Percentiles rank a stretch among this genome's conserved stretches.
Evolutionary conservation across 192 early-diverging fungal species (phyloP).

Genomic region (Gryganskiella cystojenkinii): DNA sequence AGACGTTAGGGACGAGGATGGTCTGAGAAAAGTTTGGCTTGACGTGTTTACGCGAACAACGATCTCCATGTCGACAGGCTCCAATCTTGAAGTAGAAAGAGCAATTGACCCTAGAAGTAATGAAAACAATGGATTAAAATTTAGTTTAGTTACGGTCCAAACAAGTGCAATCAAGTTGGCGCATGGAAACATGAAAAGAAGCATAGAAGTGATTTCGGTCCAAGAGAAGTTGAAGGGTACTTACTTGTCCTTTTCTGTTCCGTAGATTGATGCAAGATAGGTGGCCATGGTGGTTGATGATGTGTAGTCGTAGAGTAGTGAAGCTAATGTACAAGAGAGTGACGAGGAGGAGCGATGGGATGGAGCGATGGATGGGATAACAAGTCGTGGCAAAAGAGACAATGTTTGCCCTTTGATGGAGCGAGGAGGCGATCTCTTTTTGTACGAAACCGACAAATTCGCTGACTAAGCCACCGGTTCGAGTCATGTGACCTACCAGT

Average conservation of each 20-base stretch:
- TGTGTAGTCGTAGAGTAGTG: too few relatives aligned
- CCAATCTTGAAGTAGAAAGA: constrained; percentile 99
- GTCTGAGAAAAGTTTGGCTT: constrained; percentile 97
- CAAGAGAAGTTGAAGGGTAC: constrained; percentile 2
- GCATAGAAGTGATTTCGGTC: too few relatives aligned
- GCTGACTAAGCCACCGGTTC: constrained; percentile 9
- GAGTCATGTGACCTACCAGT: too few relatives aligned
- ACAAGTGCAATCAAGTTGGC: too few relatives aligned
- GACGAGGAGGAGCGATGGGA: not conserved
- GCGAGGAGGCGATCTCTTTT: not conserved
- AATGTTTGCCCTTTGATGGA: too few relatives aligned
- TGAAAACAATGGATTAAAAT: constrained; percentile 2
- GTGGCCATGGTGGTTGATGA: constrained; percentile 72
- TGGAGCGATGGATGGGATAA: too few relatives aligned
- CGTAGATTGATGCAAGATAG: constrained; percentile 91
- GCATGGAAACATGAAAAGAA: too few relatives aligned
- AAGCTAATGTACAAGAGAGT: too few relatives aligned
- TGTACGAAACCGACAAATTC: too few relatives aligned
- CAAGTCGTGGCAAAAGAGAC: too few relatives aligned
- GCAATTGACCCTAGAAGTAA: constrained; percentile 83
- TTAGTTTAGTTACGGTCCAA: too few relatives aligned
- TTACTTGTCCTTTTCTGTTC: constrained; percentile 97
- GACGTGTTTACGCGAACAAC: constrained; percentile 96
- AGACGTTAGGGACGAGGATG: constrained; percentile 93
- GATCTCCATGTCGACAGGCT: constrained; percentile 97